Conservation (phyloP, 805 yeast species). For the Candida nonsorbophila region DNA sequence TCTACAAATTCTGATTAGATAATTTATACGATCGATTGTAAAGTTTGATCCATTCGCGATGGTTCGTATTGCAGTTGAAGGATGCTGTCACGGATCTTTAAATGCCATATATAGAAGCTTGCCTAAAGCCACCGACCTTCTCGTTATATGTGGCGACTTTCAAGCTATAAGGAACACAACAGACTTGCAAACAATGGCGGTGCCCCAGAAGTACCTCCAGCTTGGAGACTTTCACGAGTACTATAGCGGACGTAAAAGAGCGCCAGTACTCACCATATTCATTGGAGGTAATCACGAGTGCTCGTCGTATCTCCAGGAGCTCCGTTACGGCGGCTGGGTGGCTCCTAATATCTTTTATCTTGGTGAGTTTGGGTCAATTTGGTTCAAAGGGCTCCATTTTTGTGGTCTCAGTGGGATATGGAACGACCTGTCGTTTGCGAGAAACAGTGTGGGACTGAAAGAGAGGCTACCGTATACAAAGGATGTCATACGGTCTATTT, state of each 20-base stretch:
- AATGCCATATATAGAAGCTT: slow-evolving; percentile 44
- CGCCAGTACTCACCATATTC: slow-evolving; percentile 75
- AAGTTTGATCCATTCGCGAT: neutral
- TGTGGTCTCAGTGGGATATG: slow-evolving; percentile 85
- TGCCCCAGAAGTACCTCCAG: slow-evolving; percentile 69
- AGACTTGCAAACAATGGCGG: slow-evolving; percentile 68
- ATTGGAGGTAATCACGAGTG: slow-evolving; percentile 97
- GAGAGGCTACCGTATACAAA: slow-evolving; percentile 47
- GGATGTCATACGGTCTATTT: slow-evolving; percentile 49
- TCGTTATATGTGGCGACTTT: slow-evolving; percentile 88
- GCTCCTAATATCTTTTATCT: slow-evolving; percentile 82
- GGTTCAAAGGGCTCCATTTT: slow-evolving; percentile 72
- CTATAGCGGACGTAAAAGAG: slow-evolving; percentile 51
- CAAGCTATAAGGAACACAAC: slow-evolving; percentile 64
- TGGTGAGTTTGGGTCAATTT: slow-evolving; percentile 71
- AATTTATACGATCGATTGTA: slow-evolving; percentile 1
- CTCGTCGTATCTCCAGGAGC: slow-evolving; percentile 66
- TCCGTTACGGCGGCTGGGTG: slow-evolving; percentile 88
- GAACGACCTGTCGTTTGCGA: slow-evolving; percentile 33
- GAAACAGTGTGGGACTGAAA: slow-evolving; percentile 39
- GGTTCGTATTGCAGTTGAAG: slow-evolving; percentile 85
- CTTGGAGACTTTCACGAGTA: slow-evolving; percentile 80
- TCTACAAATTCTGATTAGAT: slow-evolving; percentile 67
- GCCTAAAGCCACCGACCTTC: slow-evolving; percentile 21
- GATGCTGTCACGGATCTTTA: slow-evolving; percentile 86